These are phyloP conservation scores for Epicoccum sorghinum DNA, from an alignment of 2,329 filamentous ascomycete species.

Conservation along the genomic window DNA sequence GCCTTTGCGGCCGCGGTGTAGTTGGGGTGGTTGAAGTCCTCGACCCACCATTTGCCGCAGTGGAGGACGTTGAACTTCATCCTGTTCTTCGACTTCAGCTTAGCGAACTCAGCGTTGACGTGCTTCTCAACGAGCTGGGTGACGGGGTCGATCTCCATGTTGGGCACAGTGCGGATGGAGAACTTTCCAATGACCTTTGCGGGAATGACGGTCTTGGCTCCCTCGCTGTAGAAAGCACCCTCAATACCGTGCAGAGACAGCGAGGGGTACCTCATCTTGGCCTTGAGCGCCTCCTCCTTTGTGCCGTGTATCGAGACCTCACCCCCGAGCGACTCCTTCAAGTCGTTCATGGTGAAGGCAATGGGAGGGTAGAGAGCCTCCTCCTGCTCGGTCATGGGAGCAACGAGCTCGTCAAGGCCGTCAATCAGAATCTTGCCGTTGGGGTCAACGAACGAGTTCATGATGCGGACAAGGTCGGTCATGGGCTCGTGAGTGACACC, in stretches of 20 bases:
- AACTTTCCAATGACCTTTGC: constrained; percentile 99
- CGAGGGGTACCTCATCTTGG: constrained; percentile 92
- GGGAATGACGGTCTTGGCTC: constrained; percentile 97
- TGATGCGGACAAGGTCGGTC: constrained; percentile 87
- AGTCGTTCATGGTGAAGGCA: constrained; percentile 93
- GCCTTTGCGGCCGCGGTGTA: constrained; percentile 93
- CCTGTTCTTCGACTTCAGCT: constrained; percentile 90
- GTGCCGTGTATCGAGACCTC: constrained; percentile 84
- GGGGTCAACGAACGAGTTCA: constrained; percentile 84
- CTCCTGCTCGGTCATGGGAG: constrained; percentile 84
- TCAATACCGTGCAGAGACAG: constrained; percentile 94
- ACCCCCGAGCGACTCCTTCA: constrained; percentile 90
- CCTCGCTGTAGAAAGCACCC: constrained; percentile 89
- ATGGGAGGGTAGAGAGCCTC: constrained; percentile 86
- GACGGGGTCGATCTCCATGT: constrained; percentile 94
- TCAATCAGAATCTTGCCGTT: constrained; percentile 92
- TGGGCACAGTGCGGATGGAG: constrained; percentile 93
- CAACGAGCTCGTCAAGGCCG: constrained; percentile 93
- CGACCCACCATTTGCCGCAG: constrained; percentile 98
- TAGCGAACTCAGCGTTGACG: constrained; percentile 82
- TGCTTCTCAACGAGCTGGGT: constrained; percentile 85
- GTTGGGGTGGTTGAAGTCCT: constrained; percentile 98
- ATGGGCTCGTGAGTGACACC: constrained; percentile 97
- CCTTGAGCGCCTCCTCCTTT: constrained; percentile 94
- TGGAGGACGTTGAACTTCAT: constrained; percentile 83